Conservation (phyloP, 2,329 filamentous ascomycete species). For the Paecilomyces variotii region DNA sequence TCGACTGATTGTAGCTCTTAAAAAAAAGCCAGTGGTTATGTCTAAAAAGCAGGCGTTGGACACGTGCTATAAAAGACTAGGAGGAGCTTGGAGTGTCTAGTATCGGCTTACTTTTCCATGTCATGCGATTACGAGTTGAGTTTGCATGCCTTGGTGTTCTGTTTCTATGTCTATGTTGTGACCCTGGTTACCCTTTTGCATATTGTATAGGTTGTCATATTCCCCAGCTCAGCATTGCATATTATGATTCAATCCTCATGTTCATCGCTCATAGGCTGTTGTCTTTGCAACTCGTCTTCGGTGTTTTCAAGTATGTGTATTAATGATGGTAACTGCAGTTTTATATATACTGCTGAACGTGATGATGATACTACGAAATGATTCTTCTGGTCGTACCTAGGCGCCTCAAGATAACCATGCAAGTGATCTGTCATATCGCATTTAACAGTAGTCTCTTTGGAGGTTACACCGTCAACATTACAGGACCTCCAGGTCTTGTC, state of each 20-base stretch:
- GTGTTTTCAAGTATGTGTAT: not conserved
- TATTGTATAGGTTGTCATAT: not conserved
- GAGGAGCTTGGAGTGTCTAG: not conserved
- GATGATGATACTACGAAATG: too few species aligned
- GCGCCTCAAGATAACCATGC: too few species aligned
- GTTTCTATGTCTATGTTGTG: not conserved
- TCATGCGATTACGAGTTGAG: not conserved
- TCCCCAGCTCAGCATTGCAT: not conserved
- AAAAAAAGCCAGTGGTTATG: not conserved
- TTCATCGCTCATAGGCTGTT: not conserved
- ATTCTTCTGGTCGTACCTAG: too few species aligned
- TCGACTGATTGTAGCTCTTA: not conserved
- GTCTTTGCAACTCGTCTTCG: not conserved
- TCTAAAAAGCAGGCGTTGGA: not conserved
- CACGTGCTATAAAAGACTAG: not conserved
- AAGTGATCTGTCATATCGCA: too few species aligned
- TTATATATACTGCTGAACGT: not conserved
- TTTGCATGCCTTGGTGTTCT: not conserved
- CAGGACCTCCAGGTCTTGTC: too few species aligned
- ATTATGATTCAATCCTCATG: not conserved
- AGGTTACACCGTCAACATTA: too few species aligned
- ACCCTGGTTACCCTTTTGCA: not conserved
- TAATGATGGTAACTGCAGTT: not conserved
- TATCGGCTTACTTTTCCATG: not conserved
- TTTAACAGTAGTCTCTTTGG: too few species aligned